phyloP scores from a whole-genome alignment of 1,284 basidiomycete genomes.

The Omphalotus olearius region DNA sequence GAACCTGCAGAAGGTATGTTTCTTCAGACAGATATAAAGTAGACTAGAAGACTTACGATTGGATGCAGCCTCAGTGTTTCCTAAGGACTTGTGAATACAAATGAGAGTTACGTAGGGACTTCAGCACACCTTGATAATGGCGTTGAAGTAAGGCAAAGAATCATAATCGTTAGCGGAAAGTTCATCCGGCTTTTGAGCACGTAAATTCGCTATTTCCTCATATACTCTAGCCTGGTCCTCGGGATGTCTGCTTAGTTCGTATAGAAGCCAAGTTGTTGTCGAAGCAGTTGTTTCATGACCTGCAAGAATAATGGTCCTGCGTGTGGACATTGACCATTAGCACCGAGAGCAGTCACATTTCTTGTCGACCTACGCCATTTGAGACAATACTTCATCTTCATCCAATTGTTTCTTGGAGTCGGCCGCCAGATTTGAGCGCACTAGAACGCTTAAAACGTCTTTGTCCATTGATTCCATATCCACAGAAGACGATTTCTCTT shows the following conservation, averaged over 20 bases:
- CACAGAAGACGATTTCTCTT: neutral
- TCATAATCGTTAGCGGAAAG: conserved; percentile 26
- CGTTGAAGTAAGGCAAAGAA: conserved; percentile 21
- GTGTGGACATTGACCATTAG: neutral
- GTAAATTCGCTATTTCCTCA: conserved; percentile 22
- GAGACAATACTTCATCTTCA: conserved; percentile 23
- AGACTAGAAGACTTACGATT: conserved; percentile 8
- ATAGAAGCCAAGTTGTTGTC: conserved; percentile 20
- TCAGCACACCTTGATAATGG: conserved; percentile 19
- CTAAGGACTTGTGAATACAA: conserved; percentile 2
- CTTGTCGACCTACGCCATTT: conserved; percentile 20
- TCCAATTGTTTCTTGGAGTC: conserved; percentile 17
- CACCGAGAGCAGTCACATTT: neutral
- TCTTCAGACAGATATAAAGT: neutral
- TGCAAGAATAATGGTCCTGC: conserved; percentile 18
- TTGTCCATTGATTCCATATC: neutral
- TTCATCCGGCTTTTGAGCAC: conserved; percentile 12
- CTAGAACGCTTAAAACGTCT: conserved; percentile 12
- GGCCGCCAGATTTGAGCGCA: conserved; percentile 18
- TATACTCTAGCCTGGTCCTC: conserved; percentile 21
- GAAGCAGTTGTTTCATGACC: conserved; percentile 19
- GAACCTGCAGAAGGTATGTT: neutral
- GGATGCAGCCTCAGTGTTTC: conserved; percentile 19
- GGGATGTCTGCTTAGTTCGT: conserved; percentile 21
- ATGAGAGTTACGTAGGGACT: neutral